A percentile compares a stretch with the other conserved stretches of the same genome.
Evolutionary conservation across 495 filamentous ascomycete genomes (phyloP).

Genomic region (Neurospora sp.): DNA sequence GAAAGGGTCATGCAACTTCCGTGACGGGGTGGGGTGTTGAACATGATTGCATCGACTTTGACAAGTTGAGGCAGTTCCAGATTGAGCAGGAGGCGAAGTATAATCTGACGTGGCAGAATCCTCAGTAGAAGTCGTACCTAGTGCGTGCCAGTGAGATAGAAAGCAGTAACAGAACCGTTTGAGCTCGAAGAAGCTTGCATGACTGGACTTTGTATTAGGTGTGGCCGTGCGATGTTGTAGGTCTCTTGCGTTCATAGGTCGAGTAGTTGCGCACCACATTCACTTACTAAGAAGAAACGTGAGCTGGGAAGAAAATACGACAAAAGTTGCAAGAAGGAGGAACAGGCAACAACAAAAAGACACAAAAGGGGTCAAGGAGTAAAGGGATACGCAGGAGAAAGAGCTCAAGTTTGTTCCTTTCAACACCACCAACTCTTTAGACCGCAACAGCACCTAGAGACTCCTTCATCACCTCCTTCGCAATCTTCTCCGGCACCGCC

Average conservation of each 20-base stretch:
- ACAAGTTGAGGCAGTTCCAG: constrained; percentile 1
- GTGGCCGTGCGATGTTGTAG: background rate
- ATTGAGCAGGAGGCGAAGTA: constrained; percentile 10
- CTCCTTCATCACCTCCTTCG: background rate
- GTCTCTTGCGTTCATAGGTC: background rate
- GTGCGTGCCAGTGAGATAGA: background rate
- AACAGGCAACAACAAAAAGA: no score
- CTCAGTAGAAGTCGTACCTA: background rate
- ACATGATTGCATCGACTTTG: constrained; percentile 6
- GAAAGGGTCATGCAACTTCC: background rate
- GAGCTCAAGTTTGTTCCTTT: background rate
- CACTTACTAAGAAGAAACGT: background rate
- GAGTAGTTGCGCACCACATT: background rate
- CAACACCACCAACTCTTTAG: background rate
- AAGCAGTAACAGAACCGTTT: background rate
- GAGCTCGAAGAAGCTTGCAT: background rate
- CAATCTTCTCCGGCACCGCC: background rate
- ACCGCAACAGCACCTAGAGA: background rate
- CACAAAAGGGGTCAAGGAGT: background rate
- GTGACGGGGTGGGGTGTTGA: constrained; percentile 3
- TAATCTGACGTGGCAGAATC: background rate
- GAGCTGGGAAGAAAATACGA: background rate
- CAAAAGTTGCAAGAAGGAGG: background rate
- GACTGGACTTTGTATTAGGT: background rate
- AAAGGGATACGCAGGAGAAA: background rate